These are phyloP conservation scores for Geosiphon pyriformis DNA, from an alignment of 192 early-diverging fungal genomes.

Conservation along the genomic window DNA sequence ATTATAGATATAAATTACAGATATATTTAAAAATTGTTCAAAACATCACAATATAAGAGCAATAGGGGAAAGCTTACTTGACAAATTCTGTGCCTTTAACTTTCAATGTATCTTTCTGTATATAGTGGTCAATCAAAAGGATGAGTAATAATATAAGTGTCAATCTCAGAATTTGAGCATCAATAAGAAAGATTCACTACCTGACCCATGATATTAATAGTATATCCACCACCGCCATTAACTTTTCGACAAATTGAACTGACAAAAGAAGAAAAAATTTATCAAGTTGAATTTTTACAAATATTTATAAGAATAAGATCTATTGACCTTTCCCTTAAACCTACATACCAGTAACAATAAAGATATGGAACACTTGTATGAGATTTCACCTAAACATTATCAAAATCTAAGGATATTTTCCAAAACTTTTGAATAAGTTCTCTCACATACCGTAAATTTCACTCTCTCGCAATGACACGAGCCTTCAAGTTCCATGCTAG, in stretches of 20 bases:
- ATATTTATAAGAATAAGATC: background rate
- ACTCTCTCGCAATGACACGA: constrained; percentile 61
- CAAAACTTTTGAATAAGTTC: background rate
- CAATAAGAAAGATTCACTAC: constrained; percentile 15
- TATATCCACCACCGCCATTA: constrained; percentile 53
- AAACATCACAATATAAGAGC: background rate
- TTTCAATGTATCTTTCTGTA: constrained; percentile 31
- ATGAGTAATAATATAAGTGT: background rate
- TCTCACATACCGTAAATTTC: constrained; percentile 35
- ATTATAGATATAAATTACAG: background rate
- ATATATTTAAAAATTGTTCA: background rate
- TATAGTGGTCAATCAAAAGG: background rate
- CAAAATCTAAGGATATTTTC: background rate
- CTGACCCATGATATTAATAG: constrained; percentile 50
- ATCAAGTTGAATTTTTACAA: background rate
- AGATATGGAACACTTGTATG: constrained; percentile 51
- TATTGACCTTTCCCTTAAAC: background rate
- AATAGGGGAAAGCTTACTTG: too few relatives aligned
- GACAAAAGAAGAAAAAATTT: background rate
- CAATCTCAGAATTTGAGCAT: too few relatives aligned
- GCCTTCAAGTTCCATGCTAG: constrained; percentile 44
- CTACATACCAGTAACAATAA: constrained; percentile 49
- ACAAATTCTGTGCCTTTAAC: constrained; percentile 30
- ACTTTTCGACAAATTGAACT: constrained; percentile 62
- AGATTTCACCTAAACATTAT: constrained; percentile 25